Evolutionary conservation across 225 moss, liverwort and hornwort species (phyloP).

Genomic region (Sphagnum contortum): DNA sequence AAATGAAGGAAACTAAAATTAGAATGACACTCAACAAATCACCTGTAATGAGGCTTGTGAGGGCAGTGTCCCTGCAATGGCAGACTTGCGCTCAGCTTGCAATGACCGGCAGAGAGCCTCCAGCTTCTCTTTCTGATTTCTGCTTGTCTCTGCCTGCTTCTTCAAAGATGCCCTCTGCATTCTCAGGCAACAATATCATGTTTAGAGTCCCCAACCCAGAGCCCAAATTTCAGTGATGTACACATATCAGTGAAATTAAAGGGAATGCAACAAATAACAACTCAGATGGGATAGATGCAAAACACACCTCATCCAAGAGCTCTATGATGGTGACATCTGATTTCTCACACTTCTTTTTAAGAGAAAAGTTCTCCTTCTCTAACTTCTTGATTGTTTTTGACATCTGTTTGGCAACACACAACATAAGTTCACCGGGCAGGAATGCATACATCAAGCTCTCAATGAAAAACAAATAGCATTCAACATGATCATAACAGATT

Average conservation of each 20-base stretch:
- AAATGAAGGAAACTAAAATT: too few relatives aligned
- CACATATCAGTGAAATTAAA: too few relatives aligned
- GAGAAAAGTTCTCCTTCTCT: conserved; percentile 74
- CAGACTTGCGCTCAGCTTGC: conserved; percentile 84
- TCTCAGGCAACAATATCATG: not conserved
- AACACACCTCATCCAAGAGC: conserved; percentile 75
- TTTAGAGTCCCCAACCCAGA: not conserved
- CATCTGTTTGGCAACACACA: conserved; percentile 41
- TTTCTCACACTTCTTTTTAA: conserved; percentile 92
- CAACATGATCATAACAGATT: too few relatives aligned
- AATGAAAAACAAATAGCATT: not conserved
- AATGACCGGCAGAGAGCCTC: conserved; percentile 94
- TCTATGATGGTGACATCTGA: conserved; percentile 92
- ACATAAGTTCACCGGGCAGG: not conserved
- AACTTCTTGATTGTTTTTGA: conserved; percentile 91
- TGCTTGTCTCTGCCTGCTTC: conserved; percentile 74
- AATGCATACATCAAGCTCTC: not conserved
- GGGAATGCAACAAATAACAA: too few relatives aligned
- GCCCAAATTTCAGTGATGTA: not conserved
- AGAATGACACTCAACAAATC: not conserved
- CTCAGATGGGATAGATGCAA: too few relatives aligned
- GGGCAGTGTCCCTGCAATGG: conserved; percentile 34
- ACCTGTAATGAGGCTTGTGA: conserved; percentile 57
- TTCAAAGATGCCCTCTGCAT: conserved; percentile 71
- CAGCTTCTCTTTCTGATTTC: conserved; percentile 84